Conservation (phyloP, 2,329 filamentous ascomycete species). For the Chalaropsis ovoidea region DNA sequence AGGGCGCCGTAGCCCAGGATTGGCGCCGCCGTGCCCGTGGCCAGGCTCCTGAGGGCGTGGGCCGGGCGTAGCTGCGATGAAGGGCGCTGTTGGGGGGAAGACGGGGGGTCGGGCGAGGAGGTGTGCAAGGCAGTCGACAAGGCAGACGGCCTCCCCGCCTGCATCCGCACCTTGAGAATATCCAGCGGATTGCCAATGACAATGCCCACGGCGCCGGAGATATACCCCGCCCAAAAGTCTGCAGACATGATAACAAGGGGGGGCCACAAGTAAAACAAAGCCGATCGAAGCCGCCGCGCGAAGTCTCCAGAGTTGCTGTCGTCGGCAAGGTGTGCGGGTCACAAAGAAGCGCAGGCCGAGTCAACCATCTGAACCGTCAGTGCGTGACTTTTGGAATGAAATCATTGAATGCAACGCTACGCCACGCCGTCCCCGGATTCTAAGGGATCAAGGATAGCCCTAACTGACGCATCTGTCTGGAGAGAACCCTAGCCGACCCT, state of each 20-base stretch:
- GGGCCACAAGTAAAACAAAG: background rate
- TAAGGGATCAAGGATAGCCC: too few species aligned
- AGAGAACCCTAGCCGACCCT: background rate
- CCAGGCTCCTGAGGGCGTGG: constrained; percentile 32
- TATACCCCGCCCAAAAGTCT: constrained; percentile 89
- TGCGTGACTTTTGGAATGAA: background rate
- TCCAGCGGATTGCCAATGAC: constrained; percentile 81
- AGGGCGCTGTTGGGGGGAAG: background rate
- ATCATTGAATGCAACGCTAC: background rate
- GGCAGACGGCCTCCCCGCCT: constrained; percentile 41
- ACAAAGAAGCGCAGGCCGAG: too few species aligned
- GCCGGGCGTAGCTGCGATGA: too few species aligned
- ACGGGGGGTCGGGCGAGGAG: too few species aligned
- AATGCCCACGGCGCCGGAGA: constrained; percentile 77
- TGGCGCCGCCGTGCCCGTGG: constrained; percentile 67
- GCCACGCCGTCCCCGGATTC: background rate
- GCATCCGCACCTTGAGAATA: constrained; percentile 53
- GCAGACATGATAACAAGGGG: constrained; percentile 50
- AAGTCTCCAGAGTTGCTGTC: background rate
- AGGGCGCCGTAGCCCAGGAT: constrained; percentile 83
- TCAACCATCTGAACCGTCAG: too few species aligned
- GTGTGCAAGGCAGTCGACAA: too few species aligned
- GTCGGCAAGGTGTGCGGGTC: too few species aligned
- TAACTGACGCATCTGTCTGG: background rate
- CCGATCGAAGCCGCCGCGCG: background rate